Evolutionary conservation across 106 monocot species (phyloP), one percentile per base, ranked within the genome.

Genomic region (Alisma plantagoaquatica): DNA sequence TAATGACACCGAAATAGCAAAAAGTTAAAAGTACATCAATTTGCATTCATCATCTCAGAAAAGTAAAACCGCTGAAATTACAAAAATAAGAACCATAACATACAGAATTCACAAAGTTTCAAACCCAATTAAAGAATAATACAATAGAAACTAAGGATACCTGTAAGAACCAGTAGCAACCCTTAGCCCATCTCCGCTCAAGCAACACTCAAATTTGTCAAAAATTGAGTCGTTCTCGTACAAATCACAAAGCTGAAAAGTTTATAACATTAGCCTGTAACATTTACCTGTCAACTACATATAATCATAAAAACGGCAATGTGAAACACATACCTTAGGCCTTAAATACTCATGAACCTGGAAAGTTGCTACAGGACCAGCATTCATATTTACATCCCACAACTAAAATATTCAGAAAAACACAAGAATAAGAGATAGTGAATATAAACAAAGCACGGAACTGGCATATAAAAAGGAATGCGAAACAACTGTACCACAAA

Each of bases 161-260:
- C 80, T 87, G 63, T 93, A 93, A 24, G 92, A 87, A 66, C 92
- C 92, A 47, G 83, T 83, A 51, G 92, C 92, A 9, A 87, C 80
- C 11, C 74, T 63, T n/a, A 61, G 76, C 30, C 92, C 79, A 67
- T 93, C 80, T 15, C 87, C 92, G 75, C 92, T 93, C 61, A 82
- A 50, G 51, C 92, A 87, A 29, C 92, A 93, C 70, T 93, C 87
- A 73, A 93, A 93, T 49, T 93, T 93, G 63, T 93, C 92, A 47
- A 93, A 93, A 23, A 93, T 93, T 33, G 87, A 93, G 30, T 93
- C 92, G 51, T 93, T 93, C 69, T 87, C 92, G 64, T 87, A 93
- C 61, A 93, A 72, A 71, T 93, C 92, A 64, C 87, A 93, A 20
- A 93, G 59, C 92, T 93, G 77, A 29, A 66, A 24, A 35, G 33